Evolutionary conservation across 2,329 filamentous ascomycete species (phyloP).

Genomic region (Aphanoascus verrucosus): DNA sequence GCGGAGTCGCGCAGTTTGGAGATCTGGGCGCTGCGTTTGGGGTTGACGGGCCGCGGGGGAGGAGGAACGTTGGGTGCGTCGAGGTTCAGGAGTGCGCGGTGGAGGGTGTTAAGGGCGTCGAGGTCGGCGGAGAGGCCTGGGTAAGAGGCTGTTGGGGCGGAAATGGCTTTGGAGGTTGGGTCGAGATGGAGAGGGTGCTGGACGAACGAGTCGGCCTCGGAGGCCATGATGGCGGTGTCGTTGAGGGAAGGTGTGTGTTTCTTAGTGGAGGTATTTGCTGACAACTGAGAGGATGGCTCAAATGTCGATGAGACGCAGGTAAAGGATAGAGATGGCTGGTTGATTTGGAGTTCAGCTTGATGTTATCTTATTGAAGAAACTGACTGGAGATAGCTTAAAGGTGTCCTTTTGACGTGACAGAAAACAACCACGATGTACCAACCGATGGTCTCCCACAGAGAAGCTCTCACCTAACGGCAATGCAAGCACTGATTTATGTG

Average conservation of each 20-base stretch:
- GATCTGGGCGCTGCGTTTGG: conserved; percentile 79
- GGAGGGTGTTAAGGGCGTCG: conserved; percentile 73
- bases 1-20: conserved; percentile 82
- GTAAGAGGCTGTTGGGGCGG: conserved; percentile 48
- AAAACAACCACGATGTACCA: too few relatives aligned
- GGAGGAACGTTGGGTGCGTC: conserved; percentile 61
- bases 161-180: conserved; percentile 66
- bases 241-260: neutral
- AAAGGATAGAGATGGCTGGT: too few relatives aligned
- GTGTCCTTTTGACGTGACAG: neutral
- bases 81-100: conserved; percentile 59
- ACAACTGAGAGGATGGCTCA: neutral
- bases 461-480: too few relatives aligned
- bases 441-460: too few relatives aligned
- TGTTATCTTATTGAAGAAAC: neutral
- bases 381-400: neutral
- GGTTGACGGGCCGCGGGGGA: conserved; percentile 81
- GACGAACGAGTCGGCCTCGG: conserved; percentile 46
- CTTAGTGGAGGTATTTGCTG: neutral
- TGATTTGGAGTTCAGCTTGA: neutral
- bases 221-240: conserved; percentile 3
- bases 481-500: too few relatives aligned
- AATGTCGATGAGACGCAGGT: neutral
- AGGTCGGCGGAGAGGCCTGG: conserved; percentile 45
- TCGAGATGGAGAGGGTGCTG: conserved; percentile 73